Percentiles rank a stretch among this genome's conserved stretches.
Conservation (phyloP, 257 asterid species). For the Ophiorrhiza pumila region DNA sequence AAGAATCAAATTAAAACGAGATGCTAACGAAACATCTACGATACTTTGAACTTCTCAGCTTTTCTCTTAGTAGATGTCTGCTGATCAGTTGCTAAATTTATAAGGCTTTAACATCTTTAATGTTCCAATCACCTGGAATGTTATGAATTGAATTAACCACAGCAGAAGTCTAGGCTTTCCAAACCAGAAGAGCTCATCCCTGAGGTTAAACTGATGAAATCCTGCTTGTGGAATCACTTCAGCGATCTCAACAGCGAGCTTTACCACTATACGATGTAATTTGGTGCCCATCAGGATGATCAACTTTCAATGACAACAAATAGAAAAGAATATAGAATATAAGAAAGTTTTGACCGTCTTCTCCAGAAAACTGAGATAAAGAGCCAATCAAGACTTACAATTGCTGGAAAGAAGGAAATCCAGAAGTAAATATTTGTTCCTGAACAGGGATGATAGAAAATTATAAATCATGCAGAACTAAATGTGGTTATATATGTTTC, state of each 20-base stretch:
- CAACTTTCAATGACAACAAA: slow-evolving; percentile 42
- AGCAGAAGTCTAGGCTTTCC: slow-evolving; percentile 81
- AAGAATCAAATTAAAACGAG: slow-evolving; percentile 11
- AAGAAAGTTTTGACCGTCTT: background rate
- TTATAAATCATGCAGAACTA: background rate
- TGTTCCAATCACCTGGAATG: slow-evolving; percentile 63
- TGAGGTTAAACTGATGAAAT: slow-evolving; percentile 56
- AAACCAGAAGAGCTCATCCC: slow-evolving; percentile 97
- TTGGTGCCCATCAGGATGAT: slow-evolving; percentile 85
- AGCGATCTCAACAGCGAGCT: slow-evolving; percentile 79
- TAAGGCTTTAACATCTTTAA: background rate
- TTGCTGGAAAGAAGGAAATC: slow-evolving; percentile 75
- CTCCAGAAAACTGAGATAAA: slow-evolving; percentile 5
- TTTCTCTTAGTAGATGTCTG: background rate
- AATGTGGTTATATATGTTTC: background rate
- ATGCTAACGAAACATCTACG: background rate
- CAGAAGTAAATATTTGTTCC: slow-evolving; percentile 95
- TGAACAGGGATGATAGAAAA: slow-evolving; percentile 26
- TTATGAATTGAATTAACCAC: slow-evolving; percentile 69
- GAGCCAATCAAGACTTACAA: slow-evolving; percentile 43
- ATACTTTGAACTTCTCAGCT: background rate
- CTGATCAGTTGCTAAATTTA: background rate
- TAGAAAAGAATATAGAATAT: slow-evolving; percentile 8
- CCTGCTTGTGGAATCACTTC: slow-evolving; percentile 57
- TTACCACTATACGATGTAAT: slow-evolving; percentile 76